A percentile compares a stretch with the other conserved stretches of the same genome.
Conservation (phyloP, 352 stramenopile genomes). For the Phytophthora aleatoria region DNA sequence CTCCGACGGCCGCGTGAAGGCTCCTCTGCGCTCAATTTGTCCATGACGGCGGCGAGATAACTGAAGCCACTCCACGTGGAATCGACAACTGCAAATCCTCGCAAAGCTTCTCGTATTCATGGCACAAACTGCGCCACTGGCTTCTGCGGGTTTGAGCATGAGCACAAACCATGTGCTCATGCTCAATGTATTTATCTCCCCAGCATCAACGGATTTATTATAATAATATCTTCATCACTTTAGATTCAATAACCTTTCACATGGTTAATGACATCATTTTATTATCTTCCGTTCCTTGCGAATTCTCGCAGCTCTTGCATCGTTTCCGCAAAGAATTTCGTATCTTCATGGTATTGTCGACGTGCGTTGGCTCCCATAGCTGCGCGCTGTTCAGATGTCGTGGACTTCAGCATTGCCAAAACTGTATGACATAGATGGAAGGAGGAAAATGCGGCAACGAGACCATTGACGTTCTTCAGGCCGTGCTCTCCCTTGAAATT, state of each 20-base stretch:
- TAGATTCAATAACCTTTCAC: too few species aligned
- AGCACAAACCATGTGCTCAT: constrained; percentile 1
- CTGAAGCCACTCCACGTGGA: constrained; percentile 20
- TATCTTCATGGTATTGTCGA: constrained; percentile 46
- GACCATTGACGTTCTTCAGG: constrained; percentile 32
- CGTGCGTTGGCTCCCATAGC: constrained; percentile 22
- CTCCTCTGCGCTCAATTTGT: constrained; percentile 9
- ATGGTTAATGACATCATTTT: too few species aligned
- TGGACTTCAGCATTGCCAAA: constrained; percentile 32
- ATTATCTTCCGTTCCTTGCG: constrained; percentile 21
- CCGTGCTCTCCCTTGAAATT: constrained; percentile 21
- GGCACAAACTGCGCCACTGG: constrained; percentile 21
- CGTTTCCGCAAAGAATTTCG: constrained; percentile 37
- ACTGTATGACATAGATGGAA: constrained; percentile 38
- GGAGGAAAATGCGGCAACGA: constrained; percentile 41
- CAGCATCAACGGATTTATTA: too few species aligned
- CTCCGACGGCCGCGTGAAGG: constrained; percentile 4
- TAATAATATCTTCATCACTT: too few species aligned
- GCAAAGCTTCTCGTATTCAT: constrained; percentile 30
- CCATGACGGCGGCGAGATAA: constrained; percentile 21
- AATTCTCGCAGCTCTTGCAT: constrained; percentile 42
- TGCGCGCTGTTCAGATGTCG: constrained; percentile 31
- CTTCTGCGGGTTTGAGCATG: constrained; percentile 8
- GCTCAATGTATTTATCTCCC: too few species aligned
- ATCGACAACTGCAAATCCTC: constrained; percentile 21